Percentiles rank a stretch among this genome's conserved stretches.
These are phyloP conservation scores for Pittosporum tobira DNA, from an alignment of 129 eudicot genomes.

Conservation along the genomic window DNA sequence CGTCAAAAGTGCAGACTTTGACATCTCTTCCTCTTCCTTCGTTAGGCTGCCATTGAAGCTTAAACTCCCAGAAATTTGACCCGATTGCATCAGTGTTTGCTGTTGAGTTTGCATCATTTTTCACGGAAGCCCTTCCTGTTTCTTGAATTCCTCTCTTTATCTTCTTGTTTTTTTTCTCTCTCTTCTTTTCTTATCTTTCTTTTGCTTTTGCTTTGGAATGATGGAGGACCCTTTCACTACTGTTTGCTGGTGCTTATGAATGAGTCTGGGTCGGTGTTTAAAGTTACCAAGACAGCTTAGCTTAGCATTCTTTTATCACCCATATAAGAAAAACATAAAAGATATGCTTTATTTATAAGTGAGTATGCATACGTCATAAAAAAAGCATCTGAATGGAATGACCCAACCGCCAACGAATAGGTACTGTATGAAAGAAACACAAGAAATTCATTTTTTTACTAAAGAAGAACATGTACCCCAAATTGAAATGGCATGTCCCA, in stretches of 20 bases:
- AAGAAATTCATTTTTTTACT: background rate
- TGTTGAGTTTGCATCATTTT: constrained; percentile 34
- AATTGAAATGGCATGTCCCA: background rate
- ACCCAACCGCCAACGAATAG: constrained; percentile 25
- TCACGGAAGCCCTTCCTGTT: constrained; percentile 27
- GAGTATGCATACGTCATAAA: background rate
- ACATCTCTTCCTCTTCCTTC: constrained; percentile 82
- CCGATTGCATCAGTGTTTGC: constrained; percentile 60
- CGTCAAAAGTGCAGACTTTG: constrained; percentile 74
- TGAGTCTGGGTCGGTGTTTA: constrained; percentile 30
- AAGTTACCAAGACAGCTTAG: constrained; percentile 25
- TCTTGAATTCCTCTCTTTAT: constrained; percentile 20
- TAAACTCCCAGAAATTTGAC: constrained; percentile 71
- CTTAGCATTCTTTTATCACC: constrained; percentile 11
- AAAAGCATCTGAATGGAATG: constrained; percentile 14
- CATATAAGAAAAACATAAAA: background rate
- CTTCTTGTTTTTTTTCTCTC: constrained; percentile 16
- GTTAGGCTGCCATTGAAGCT: constrained; percentile 65
- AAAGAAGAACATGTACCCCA: background rate
- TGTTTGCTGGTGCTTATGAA: constrained; percentile 22
- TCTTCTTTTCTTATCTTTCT: constrained; percentile 19
- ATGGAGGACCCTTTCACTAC: constrained; percentile 14
- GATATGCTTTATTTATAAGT: no score
- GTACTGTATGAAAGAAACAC: background rate
- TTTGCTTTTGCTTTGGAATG: constrained; percentile 29